Percentiles rank a stretch among this genome's conserved stretches.
phyloP scores from a whole-genome alignment of 78 protist genomes.

The Polysphondylium violaceum region DNA sequence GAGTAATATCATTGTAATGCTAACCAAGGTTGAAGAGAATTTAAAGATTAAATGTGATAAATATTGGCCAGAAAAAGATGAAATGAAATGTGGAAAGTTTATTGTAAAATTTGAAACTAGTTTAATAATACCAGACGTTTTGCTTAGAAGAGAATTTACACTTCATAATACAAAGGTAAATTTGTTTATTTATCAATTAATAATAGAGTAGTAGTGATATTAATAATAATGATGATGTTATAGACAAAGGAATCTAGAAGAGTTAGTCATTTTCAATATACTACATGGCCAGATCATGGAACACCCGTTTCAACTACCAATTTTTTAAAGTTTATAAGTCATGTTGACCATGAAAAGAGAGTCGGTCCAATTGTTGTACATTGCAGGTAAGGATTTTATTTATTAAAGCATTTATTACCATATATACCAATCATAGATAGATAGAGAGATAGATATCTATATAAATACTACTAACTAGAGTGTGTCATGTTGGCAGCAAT shows the following conservation, averaged over 20 bases:
- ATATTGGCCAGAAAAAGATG: conserved; percentile 71
- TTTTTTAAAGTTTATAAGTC: conserved; percentile 61
- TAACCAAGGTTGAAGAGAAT: conserved; percentile 70
- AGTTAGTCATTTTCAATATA: conserved; percentile 78
- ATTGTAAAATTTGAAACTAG: conserved; percentile 22
- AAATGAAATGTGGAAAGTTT: conserved; percentile 12
- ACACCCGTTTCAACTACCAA: conserved; percentile 63
- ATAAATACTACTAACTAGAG: too few species aligned
- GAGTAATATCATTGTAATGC: conserved; percentile 83
- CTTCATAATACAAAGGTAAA: conserved; percentile 40
- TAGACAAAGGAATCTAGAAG: conserved; percentile 47
- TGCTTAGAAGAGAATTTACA: conserved; percentile 56
- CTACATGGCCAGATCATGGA: conserved; percentile 89
- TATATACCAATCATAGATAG: too few species aligned
- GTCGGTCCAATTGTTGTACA: conserved; percentile 82
- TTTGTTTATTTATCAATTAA: neutral
- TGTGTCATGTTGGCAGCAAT: too few species aligned
- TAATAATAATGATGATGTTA: neutral
- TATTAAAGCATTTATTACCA: too few species aligned
- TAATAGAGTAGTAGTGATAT: neutral
- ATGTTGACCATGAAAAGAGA: conserved; percentile 62
- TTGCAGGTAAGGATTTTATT: conserved; percentile 68
- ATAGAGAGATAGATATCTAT: too few species aligned
- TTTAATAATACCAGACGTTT: conserved; percentile 30
- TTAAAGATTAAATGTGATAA: conserved; percentile 69